Evolutionary conservation across 257 asterid species (phyloP).

Genomic region (Buddleja alternifolia): DNA sequence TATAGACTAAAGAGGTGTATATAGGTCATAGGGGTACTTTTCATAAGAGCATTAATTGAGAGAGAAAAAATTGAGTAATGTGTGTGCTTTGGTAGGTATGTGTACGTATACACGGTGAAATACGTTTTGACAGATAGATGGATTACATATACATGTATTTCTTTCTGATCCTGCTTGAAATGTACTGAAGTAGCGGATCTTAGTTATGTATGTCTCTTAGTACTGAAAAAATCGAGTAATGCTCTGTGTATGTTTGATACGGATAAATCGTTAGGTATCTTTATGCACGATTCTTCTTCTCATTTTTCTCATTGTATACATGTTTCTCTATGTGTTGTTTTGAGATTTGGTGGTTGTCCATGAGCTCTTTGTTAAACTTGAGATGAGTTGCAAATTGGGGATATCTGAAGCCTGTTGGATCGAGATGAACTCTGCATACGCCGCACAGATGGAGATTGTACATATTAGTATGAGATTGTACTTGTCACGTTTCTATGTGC

Average conservation of each 20-base stretch:
- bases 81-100: not conserved
- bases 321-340: not conserved
- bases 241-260: not conserved
- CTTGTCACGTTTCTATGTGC: too few relatives aligned
- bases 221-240: too few relatives aligned
- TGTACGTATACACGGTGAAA: not conserved
- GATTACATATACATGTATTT: not conserved
- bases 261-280: not conserved
- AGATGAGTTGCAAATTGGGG: not conserved
- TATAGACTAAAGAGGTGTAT: not conserved
- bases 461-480: too few relatives aligned
- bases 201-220: conserved; percentile 6
- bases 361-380: not conserved
- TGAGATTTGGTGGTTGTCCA: not conserved
- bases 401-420: not conserved
- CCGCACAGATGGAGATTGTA: too few relatives aligned
- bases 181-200: not conserved
- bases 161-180: not conserved
- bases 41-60: too few relatives aligned
- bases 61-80: too few relatives aligned
- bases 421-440: too few relatives aligned
- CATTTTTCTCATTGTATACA: not conserved
- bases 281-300: not conserved
- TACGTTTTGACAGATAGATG: not conserved
- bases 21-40: not conserved